These are phyloP conservation scores for Phytopythium litorale DNA, from an alignment of 352 stramenopile species.

Conservation along the genomic window DNA sequence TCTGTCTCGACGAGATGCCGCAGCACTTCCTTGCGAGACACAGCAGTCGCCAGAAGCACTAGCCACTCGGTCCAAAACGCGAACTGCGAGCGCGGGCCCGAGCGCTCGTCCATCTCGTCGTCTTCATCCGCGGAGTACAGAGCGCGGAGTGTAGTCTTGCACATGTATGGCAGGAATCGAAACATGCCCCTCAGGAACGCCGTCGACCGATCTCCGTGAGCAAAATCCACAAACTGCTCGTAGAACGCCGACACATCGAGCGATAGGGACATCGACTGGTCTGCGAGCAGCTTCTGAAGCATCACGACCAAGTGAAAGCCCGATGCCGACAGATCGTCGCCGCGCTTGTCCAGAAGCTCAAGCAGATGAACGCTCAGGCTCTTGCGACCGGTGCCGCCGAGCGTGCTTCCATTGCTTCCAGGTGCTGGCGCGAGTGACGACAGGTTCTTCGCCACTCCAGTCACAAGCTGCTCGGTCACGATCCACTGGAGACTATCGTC, in stretches of 20 bases:
- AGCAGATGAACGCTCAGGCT: conserved; percentile 20
- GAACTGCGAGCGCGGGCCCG: conserved; percentile 10
- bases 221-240: conserved; percentile 32
- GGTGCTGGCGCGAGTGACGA: conserved; percentile 2
- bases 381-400: background rate
- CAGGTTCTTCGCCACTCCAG: conserved; percentile 22
- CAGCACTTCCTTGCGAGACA: conserved; percentile 50
- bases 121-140: conserved; percentile 14
- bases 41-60: conserved; percentile 29
- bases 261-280: background rate
- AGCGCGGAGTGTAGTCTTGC: conserved; percentile 37
- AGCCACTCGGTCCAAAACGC: conserved; percentile 53
- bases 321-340: conserved; percentile 31
- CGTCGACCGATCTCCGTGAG: conserved; percentile 16
- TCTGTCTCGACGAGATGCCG: conserved; percentile 54
- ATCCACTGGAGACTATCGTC: conserved; percentile 68
- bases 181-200: conserved; percentile 37
- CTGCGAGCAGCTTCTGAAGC: conserved; percentile 27
- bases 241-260: conserved; percentile 22
- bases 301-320: conserved; percentile 45
- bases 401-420: conserved; percentile 10
- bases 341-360: conserved; percentile 24
- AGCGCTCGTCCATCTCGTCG: conserved; percentile 10
- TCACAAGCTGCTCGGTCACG: conserved; percentile 45
- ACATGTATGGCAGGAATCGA: conserved; percentile 57